A percentile compares a stretch with the other conserved stretches of the same genome.
phyloP scores from a whole-genome alignment of 2,329 filamentous ascomycete genomes.

The Ophiocordyceps sinensis region DNA sequence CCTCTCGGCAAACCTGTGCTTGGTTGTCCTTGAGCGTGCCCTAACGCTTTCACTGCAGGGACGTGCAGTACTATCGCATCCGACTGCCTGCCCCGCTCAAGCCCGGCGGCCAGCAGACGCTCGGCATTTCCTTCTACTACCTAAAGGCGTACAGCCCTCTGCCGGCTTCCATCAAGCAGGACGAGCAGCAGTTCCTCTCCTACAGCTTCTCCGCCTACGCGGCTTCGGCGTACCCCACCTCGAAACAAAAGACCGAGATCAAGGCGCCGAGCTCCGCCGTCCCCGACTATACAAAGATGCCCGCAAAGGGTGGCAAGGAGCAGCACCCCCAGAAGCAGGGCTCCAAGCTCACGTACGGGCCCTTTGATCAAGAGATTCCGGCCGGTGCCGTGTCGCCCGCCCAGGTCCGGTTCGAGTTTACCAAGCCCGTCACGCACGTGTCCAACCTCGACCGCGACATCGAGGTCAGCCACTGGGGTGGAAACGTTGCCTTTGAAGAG shows the following conservation, averaged over 20 bases:
- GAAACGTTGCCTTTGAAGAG: conserved; percentile 91
- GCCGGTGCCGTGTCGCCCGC: conserved; percentile 61
- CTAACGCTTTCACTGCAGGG: conserved; percentile 28
- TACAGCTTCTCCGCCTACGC: conserved; percentile 79
- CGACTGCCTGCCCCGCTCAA: conserved; percentile 62
- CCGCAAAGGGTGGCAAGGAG: conserved; percentile 43
- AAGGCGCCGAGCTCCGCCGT: conserved; percentile 69
- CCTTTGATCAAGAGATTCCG: conserved; percentile 61
- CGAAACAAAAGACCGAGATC: conserved; percentile 94
- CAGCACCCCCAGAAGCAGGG: conserved; percentile 68
- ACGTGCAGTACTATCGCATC: conserved; percentile 73
- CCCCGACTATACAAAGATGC: conserved; percentile 71
- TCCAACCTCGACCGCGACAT: conserved; percentile 74
- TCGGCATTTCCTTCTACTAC: conserved; percentile 74
- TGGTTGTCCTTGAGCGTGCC: neutral
- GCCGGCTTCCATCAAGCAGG: conserved; percentile 69
- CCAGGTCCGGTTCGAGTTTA: conserved; percentile 85
- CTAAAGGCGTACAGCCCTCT: conserved; percentile 69
- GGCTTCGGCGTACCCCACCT: conserved; percentile 68
- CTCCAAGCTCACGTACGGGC: conserved; percentile 75
- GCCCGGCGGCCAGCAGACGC: conserved; percentile 64
- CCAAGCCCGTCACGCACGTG: conserved; percentile 73
- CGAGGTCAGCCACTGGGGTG: conserved; percentile 96
- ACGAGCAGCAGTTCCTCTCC: conserved; percentile 71
- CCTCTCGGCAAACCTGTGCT: neutral